phyloP scores from a whole-genome alignment of 1,284 basidiomycete species.

The Meira nashicola region DNA sequence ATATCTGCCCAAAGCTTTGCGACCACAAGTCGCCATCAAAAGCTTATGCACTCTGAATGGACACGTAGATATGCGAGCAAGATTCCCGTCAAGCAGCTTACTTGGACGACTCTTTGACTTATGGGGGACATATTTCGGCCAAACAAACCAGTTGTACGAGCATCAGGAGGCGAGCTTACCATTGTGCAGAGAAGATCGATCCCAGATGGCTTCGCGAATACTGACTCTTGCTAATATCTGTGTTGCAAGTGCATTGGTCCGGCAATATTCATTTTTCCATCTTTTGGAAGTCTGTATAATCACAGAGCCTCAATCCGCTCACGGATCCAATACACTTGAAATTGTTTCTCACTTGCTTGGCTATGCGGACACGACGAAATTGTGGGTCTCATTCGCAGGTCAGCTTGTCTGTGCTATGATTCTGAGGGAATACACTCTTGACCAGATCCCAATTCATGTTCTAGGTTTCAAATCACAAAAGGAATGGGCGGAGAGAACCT shows the following conservation, averaged over 20 bases:
- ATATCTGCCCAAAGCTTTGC: slow-evolving; percentile 11
- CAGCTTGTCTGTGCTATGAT: slow-evolving; percentile 59
- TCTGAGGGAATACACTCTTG: slow-evolving; percentile 58
- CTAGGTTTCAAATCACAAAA: slow-evolving; percentile 65
- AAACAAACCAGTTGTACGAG: slow-evolving; percentile 22
- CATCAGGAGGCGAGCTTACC: slow-evolving; percentile 20
- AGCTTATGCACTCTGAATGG: slow-evolving; percentile 26
- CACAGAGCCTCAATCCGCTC: slow-evolving; percentile 55
- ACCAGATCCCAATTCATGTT: slow-evolving; percentile 65
- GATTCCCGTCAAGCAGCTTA: slow-evolving; percentile 68
- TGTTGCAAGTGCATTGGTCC: slow-evolving; percentile 70
- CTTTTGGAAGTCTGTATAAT: slow-evolving; percentile 63
- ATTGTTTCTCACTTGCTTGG: slow-evolving; percentile 69
- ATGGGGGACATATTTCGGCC: slow-evolving; percentile 11
- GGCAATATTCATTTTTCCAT: slow-evolving; percentile 84
- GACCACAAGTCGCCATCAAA: slow-evolving; percentile 5
- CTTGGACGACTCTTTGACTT: slow-evolving; percentile 61
- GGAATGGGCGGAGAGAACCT: slow-evolving; percentile 22
- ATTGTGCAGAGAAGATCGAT: slow-evolving; percentile 59
- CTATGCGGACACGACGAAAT: slow-evolving; percentile 61
- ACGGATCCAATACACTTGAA: slow-evolving; percentile 60
- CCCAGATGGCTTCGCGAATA: slow-evolving; percentile 72
- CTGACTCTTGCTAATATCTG: slow-evolving; percentile 77
- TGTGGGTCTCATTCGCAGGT: slow-evolving; percentile 74
- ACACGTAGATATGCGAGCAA: slow-evolving; percentile 79